phyloP scores from a whole-genome alignment of 2,329 filamentous ascomycete genomes.

The Ophiosphaerella narmari region DNA sequence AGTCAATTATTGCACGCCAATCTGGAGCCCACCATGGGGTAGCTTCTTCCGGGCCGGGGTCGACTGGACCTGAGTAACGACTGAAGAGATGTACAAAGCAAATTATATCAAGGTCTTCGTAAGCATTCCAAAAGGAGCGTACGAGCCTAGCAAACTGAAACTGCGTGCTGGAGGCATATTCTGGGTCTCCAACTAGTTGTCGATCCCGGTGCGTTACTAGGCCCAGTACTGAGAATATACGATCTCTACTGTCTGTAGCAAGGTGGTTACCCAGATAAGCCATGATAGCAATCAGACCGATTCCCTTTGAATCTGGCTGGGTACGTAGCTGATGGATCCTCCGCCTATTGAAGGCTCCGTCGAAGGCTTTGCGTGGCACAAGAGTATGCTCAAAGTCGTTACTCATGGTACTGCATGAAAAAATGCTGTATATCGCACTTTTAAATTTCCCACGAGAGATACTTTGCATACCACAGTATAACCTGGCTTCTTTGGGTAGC shows the following conservation, averaged over 20 bases:
- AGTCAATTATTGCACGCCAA: slow-evolving; percentile 25
- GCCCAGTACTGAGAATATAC: slow-evolving; percentile 37
- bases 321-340: slow-evolving; percentile 35
- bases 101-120: slow-evolving; percentile 33
- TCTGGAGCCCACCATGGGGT: slow-evolving; percentile 36
- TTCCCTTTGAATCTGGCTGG: slow-evolving; percentile 16
- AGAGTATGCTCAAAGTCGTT: slow-evolving; percentile 29
- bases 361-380: slow-evolving; percentile 29
- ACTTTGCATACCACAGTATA: slow-evolving; percentile 28
- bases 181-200: slow-evolving; percentile 26
- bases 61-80: slow-evolving; percentile 18
- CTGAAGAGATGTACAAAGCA: slow-evolving; percentile 39
- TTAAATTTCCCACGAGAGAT: slow-evolving; percentile 35
- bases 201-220: slow-evolving; percentile 29
- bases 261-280: slow-evolving; percentile 37
- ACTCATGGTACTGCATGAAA: slow-evolving; percentile 27
- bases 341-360: slow-evolving; percentile 35
- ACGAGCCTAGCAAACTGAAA: slow-evolving; percentile 35
- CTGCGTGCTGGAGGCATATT: slow-evolving; percentile 23
- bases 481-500: slow-evolving; percentile 29
- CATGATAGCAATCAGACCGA: slow-evolving; percentile 31
- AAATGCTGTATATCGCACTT: slow-evolving; percentile 36
- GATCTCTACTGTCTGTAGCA: slow-evolving; percentile 34
- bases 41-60: slow-evolving; percentile 13
- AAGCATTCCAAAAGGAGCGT: slow-evolving; percentile 29